phyloP scores from a whole-genome alignment of 257 asterid species.

The Capsicum chinense region DNA sequence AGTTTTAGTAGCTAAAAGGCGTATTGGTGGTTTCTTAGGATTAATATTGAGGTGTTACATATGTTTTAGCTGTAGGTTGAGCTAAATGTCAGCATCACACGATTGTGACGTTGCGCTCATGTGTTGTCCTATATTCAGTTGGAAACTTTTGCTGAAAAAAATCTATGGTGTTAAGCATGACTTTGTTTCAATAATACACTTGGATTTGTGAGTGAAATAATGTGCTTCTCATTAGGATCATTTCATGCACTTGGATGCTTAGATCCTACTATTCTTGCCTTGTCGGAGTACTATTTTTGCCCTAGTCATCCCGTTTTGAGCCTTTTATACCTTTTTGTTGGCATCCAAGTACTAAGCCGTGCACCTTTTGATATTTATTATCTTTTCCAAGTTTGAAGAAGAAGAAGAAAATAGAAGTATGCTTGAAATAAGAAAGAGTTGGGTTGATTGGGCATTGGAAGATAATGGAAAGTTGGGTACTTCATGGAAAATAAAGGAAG shows the following conservation, averaged over 20 bases:
- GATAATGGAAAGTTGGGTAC: no score
- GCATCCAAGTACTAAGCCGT: neutral
- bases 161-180: neutral
- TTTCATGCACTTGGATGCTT: neutral
- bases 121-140: neutral
- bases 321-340: neutral
- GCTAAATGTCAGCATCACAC: no score
- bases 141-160: neutral
- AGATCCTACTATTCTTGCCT: neutral
- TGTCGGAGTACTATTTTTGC: neutral
- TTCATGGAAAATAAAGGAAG: no score
- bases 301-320: neutral
- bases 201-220: neutral
- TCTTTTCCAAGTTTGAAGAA: no score
- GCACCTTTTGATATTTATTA: no score
- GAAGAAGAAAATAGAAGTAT: no score
- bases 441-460: no score
- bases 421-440: no score
- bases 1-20: neutral
- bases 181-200: neutral
- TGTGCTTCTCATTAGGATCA: neutral
- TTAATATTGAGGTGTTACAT: neutral
- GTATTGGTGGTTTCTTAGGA: neutral
- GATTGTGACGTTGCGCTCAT: no score
- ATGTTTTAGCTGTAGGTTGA: neutral